Evolutionary conservation across 139 green algal genomes (phyloP).

Genomic region (Tetradesmus obliquus): DNA sequence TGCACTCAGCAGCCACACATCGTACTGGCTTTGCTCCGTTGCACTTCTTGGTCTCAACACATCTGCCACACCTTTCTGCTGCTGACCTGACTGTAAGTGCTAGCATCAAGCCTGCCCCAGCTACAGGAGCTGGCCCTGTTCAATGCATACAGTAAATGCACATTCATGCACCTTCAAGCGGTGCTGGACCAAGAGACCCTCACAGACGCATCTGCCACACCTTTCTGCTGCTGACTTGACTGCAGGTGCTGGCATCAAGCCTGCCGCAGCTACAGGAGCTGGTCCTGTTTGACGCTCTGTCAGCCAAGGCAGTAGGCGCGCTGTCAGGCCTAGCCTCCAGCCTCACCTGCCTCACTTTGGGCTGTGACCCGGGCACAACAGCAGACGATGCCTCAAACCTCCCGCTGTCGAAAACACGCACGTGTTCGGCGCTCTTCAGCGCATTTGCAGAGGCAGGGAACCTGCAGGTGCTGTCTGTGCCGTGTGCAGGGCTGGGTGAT

Average conservation of each 20-base stretch:
- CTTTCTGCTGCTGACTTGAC: not conserved
- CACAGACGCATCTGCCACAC: not conserved
- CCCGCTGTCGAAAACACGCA: not conserved
- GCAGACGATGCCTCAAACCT: not conserved
- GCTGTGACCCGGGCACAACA: not conserved
- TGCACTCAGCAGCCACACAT: too few species aligned
- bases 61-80: not conserved
- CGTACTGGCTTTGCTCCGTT: too few species aligned
- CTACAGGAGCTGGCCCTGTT: constrained; percentile 33
- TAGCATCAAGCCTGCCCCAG: not conserved
- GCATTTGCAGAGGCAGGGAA: not conserved
- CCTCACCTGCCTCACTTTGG: constrained; percentile 1
- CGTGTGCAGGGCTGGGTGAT: constrained; percentile 6
- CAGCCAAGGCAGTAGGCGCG: not conserved
- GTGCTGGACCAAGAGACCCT: not conserved
- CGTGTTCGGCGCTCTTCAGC: constrained; percentile 2
- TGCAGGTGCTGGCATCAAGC: not conserved
- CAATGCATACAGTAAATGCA: not conserved
- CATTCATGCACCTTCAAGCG: not conserved
- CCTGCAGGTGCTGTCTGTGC: constrained; percentile 8
- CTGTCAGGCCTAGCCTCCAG: not conserved
- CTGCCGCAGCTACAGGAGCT: constrained; percentile 14
- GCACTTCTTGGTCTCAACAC: too few species aligned
- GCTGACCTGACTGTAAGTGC: not conserved
- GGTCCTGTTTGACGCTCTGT: constrained; percentile 29